phyloP scores from a whole-genome alignment of 108 stramenopile genomes.

The Pseudonitzschia pungens region DNA sequence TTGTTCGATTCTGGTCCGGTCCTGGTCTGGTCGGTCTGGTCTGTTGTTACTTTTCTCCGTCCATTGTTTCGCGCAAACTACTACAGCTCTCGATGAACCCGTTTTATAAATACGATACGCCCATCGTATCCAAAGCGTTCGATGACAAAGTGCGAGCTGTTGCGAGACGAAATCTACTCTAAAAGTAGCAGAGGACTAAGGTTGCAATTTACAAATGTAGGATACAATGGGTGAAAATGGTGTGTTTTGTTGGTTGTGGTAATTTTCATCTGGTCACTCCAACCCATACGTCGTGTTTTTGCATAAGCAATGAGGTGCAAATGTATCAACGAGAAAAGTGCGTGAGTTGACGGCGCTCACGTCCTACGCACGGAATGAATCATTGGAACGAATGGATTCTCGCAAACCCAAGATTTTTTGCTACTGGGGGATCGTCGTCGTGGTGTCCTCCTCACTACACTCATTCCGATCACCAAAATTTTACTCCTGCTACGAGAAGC shows the following conservation, averaged over 20 bases:
- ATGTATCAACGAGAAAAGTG: too few species aligned
- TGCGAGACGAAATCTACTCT: constrained; percentile 39
- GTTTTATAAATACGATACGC: constrained; percentile 91
- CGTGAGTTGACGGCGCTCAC: too few species aligned
- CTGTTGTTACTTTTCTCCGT: neutral
- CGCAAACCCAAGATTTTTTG: too few species aligned
- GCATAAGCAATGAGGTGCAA: neutral
- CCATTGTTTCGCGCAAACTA: too few species aligned
- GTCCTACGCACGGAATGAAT: too few species aligned
- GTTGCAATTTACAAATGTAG: neutral
- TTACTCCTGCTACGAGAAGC: too few species aligned
- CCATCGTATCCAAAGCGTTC: constrained; percentile 84
- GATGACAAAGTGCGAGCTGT: constrained; percentile 78
- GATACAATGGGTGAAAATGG: neutral
- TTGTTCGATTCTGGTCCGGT: neutral
- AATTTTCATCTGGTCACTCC: neutral
- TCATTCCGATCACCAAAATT: too few species aligned
- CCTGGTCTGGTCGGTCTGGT: too few species aligned
- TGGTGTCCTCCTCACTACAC: too few species aligned
- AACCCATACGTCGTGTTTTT: neutral
- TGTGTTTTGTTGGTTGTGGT: neutral
- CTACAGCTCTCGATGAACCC: constrained; percentile 90
- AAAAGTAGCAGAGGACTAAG: neutral
- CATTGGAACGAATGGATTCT: too few species aligned
- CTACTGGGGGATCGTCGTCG: too few species aligned